Percentiles rank a stretch among this genome's conserved stretches.
Conservation (phyloP, 2,329 filamentous ascomycete species). For the Akanthomyces uredinophilus region DNA sequence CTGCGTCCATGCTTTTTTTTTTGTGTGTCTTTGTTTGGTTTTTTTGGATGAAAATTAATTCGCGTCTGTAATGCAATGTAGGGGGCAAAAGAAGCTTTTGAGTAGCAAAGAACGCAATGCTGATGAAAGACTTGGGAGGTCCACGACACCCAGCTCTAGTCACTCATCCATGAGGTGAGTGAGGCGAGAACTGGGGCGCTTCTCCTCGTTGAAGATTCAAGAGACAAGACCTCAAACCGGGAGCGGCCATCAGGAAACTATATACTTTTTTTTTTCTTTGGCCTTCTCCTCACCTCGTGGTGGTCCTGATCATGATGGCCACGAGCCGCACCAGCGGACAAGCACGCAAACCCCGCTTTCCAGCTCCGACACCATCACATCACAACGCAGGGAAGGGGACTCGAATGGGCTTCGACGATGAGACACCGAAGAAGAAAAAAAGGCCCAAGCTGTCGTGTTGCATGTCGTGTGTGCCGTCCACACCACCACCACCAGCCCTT, state of each 20-base stretch:
- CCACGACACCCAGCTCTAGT: background rate
- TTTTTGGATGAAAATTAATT: background rate
- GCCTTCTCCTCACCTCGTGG: no score
- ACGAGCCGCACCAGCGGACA: background rate
- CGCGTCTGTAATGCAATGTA: background rate
- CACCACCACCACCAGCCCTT: no score
- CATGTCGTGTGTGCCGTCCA: no score
- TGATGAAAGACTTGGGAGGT: background rate
- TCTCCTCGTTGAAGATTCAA: background rate
- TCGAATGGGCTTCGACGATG: background rate
- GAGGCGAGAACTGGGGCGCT: background rate
- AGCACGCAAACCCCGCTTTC: background rate
- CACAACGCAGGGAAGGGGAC: background rate
- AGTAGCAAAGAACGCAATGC: background rate
- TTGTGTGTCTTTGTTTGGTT: background rate
- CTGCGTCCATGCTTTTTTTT: background rate
- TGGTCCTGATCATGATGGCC: background rate
- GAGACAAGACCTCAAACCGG: background rate
- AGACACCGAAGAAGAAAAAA: background rate
- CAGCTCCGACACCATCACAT: background rate
- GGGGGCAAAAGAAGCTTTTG: background rate
- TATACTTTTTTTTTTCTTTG: slow-evolving; percentile 12
- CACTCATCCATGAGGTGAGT: background rate
- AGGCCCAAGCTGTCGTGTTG: no score
- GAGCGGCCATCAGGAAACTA: background rate